Base-by-base conservation (phyloP, 2,329 filamentous ascomycete genomes). In the Fusarium albosuccineum region DNA sequence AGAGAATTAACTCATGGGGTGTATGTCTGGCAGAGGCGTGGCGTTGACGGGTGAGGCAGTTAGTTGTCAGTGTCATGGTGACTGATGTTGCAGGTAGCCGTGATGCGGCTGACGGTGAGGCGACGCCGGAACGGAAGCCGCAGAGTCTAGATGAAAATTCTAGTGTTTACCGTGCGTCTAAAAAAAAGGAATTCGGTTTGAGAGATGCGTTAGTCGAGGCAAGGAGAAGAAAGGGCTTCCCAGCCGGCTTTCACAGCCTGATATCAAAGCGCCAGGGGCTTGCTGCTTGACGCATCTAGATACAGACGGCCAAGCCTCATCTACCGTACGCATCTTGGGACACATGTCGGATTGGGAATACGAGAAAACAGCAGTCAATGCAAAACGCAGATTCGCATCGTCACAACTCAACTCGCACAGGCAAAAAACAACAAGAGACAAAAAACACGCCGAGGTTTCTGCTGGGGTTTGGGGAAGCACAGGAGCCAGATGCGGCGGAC, bases 401-500 rank as follows among this genome's bases (percentile, higher is more conserved):
- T 45, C 45, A 57, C 29, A 16, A 22, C 13, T 44, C 17, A 57
- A 51, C 33, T 57, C 45, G 30, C 27, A 60, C 52, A 50, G 33
- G 16, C 39, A 10, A 30, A 29, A 22, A 4, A 22, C 17, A 22
- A 22, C 17, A 22, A 22, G 17, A 22, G 17, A 22, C 17, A 22
- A 22, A 22, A 22, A 22, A 22, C 17, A 27, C 36, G 22, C 49
- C 36, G 49, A 41, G 13, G 34, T 27, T 14, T 22, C 17, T 22
- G 17, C 17, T 22, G 17, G 17, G 17, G 17, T 22, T 22, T 37
- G 46, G 44, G 57, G 60, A 48, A 56, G 22, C 26, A 63, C 56
- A 54, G 42, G 39, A 42, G 30, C 22, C 14, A 36, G 55, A 58
- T 58, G 34, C 53, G 39, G 41, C 46, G 34, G 50, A n/a, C n/a